A percentile compares a stretch with the other conserved stretches of the same genome.
Conservation (phyloP, 257 asterid species). For the Ballota nigra region DNA sequence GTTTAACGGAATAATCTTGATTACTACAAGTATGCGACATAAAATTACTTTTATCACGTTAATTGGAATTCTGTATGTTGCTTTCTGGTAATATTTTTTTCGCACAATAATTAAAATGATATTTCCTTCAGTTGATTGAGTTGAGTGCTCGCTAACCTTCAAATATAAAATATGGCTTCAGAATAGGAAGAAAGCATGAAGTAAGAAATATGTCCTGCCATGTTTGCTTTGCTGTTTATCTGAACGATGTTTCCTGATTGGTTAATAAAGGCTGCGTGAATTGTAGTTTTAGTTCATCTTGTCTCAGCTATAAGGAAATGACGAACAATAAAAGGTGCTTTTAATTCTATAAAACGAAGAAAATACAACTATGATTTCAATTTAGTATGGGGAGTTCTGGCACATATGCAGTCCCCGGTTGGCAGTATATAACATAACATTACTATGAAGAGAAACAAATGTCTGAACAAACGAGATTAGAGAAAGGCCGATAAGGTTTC, state of each 20-base stretch:
- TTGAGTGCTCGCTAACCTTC: not conserved
- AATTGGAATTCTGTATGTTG: too few relatives aligned
- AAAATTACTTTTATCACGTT: too few relatives aligned
- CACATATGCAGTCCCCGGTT: not conserved
- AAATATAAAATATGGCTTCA: not conserved
- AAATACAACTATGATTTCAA: not conserved
- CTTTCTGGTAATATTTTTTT: too few relatives aligned
- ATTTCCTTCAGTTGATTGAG: too few relatives aligned
- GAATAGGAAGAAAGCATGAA: constrained; percentile 2
- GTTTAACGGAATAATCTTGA: too few relatives aligned
- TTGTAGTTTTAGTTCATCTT: not conserved
- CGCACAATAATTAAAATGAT: too few relatives aligned
- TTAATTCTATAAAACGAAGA: not conserved
- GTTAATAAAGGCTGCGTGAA: constrained; percentile 19
- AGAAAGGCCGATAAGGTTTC: not conserved
- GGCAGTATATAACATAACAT: constrained; percentile 4
- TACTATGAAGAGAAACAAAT: not conserved
- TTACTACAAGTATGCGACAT: too few relatives aligned
- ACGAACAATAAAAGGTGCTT: not conserved
- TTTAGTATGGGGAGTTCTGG: not conserved
- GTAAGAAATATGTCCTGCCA: not conserved
- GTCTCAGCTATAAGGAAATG: not conserved
- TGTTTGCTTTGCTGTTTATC: constrained; percentile 6
- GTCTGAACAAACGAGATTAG: not conserved
- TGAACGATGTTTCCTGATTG: not conserved